phyloP scores from a whole-genome alignment of 2,329 filamentous ascomycete genomes.

The Aureobasidium leucospermi region DNA sequence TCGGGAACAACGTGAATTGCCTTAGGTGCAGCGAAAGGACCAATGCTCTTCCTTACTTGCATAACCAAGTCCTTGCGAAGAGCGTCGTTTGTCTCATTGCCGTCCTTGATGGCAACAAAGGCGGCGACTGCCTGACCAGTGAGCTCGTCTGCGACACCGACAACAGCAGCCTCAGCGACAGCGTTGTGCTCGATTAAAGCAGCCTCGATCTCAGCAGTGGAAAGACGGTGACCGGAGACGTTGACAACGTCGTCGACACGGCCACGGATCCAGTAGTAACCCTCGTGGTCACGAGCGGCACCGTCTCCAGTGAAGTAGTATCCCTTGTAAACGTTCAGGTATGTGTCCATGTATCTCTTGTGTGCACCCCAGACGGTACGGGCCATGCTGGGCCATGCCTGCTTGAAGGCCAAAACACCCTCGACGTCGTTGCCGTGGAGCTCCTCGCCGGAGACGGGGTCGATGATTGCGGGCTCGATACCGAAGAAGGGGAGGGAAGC shows the following conservation, averaged over 20 bases:
- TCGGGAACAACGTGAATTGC: conserved; percentile 85
- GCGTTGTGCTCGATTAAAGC: conserved; percentile 85
- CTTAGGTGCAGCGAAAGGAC: conserved; percentile 94
- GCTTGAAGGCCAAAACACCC: conserved; percentile 93
- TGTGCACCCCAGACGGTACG: conserved; percentile 96
- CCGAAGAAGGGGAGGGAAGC: conserved; percentile 97
- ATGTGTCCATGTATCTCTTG: conserved; percentile 98
- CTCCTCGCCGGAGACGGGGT: conserved; percentile 90
- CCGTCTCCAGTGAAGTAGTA: conserved; percentile 97
- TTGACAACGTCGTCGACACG: conserved; percentile 98
- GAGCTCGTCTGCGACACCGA: conserved; percentile 86
- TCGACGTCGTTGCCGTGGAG: conserved; percentile 94
- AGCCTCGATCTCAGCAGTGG: conserved; percentile 95
- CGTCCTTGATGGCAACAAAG: conserved; percentile 88
- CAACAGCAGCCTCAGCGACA: conserved; percentile 90
- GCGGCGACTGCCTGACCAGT: conserved; percentile 97
- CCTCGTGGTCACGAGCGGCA: conserved; percentile 91
- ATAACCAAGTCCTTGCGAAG: conserved; percentile 88
- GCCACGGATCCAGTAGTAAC: conserved; percentile 99
- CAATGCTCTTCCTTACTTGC: conserved; percentile 95
- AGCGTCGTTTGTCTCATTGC: conserved; percentile 65
- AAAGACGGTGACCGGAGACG: conserved; percentile 90
- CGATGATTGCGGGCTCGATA: conserved; percentile 94
- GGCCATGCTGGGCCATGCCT: conserved; percentile 97
- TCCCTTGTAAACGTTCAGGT: conserved; percentile 93